Conservation (phyloP, 1,139 yeast species). For the Keqinozyma sinolaborantium region DNA sequence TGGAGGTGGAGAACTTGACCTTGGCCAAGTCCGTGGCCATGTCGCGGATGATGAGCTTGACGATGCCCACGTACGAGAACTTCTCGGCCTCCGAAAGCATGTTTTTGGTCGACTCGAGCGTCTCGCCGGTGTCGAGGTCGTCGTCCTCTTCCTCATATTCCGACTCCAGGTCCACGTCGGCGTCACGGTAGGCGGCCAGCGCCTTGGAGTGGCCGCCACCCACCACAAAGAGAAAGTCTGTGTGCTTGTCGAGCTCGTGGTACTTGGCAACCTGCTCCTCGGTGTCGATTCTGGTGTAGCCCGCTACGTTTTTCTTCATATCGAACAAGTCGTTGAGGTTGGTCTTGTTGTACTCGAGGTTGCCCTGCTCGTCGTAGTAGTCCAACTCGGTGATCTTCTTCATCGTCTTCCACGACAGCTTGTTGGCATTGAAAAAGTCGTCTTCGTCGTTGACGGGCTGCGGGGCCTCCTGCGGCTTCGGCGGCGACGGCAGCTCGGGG, state of each 20-base stretch:
- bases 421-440: slow-evolving; percentile 31
- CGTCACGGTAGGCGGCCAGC: slow-evolving; percentile 15
- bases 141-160: slow-evolving; percentile 31
- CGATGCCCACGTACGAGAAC: slow-evolving; percentile 87
- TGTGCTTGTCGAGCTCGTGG: slow-evolving; percentile 68
- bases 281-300: slow-evolving; percentile 86
- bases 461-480: slow-evolving; percentile 2
- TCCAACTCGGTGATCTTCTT: slow-evolving; percentile 48
- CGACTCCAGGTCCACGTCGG: slow-evolving; percentile 20
- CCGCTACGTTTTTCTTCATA: slow-evolving; percentile 30
- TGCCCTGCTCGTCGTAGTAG: slow-evolving; percentile 51
- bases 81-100: slow-evolving; percentile 82
- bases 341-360: slow-evolving; percentile 32
- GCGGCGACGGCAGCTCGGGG: slow-evolving; percentile 3
- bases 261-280: slow-evolving; percentile 84
- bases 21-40: slow-evolving; percentile 78
- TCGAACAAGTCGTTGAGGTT: slow-evolving; percentile 20
- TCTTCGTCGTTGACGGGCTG: slow-evolving; percentile 18
- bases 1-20: slow-evolving; percentile 49
- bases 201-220: slow-evolving; percentile 11
- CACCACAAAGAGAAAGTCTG: slow-evolving; percentile 68
- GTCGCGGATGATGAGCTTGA: slow-evolving; percentile 69
- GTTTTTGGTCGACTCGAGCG: slow-evolving; percentile 74
- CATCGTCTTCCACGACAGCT: slow-evolving; percentile 51
- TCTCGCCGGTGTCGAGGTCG: slow-evolving; percentile 52